Conservation (phyloP, 192 early-diverging fungal species). For the Piromyces sp. region DNA sequence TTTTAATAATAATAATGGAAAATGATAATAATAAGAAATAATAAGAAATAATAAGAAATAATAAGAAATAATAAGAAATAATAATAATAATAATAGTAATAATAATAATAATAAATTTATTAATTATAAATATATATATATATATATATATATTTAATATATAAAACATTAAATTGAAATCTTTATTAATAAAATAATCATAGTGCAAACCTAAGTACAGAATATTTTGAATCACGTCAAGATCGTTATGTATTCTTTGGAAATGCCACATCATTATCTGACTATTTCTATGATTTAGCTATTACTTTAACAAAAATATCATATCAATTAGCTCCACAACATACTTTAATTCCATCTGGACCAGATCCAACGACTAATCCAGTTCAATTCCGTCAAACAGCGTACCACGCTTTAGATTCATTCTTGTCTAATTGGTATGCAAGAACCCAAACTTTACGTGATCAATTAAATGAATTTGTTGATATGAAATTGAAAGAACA, state of each 20-base stretch:
- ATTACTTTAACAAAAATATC: constrained; percentile 31
- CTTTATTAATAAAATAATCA: too few relatives aligned
- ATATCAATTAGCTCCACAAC: neutral
- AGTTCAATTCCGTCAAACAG: neutral
- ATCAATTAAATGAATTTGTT: neutral
- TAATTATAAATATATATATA: neutral
- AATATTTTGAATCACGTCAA: constrained; percentile 91
- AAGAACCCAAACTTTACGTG: neutral
- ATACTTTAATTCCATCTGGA: neutral
- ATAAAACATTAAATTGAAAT: too few relatives aligned
- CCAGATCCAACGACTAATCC: neutral
- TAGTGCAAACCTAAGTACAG: constrained; percentile 80
- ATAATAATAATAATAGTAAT: too few relatives aligned
- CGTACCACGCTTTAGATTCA: neutral
- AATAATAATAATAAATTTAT: too few relatives aligned
- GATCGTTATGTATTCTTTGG: constrained; percentile 76
- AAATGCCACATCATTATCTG: constrained; percentile 24
- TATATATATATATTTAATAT: constrained; percentile 1
- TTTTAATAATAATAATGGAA: too few relatives aligned
- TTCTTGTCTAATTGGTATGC: neutral
- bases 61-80: too few relatives aligned
- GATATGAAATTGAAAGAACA: neutral
- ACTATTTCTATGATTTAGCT: constrained; percentile 57
- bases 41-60: too few relatives aligned
- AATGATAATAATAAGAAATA: too few relatives aligned